These are phyloP conservation scores for Colletotrichum spaethianum DNA, from an alignment of 2,329 filamentous ascomycete genomes.

Conservation along the genomic window DNA sequence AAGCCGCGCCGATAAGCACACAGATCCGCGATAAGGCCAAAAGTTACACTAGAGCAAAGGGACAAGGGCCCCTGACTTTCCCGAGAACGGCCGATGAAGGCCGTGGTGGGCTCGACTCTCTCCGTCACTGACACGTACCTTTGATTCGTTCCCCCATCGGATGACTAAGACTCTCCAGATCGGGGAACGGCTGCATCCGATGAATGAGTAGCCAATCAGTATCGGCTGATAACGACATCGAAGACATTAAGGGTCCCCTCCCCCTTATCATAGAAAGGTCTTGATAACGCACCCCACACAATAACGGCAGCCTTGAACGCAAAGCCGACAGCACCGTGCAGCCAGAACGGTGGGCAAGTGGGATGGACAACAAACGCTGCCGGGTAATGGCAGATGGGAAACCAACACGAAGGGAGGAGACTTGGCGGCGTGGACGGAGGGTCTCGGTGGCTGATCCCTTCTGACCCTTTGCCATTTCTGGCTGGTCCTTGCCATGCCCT, in stretches of 20 bases:
- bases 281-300: slow-evolving; percentile 37
- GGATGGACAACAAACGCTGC: not conserved
- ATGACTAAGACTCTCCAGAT: slow-evolving; percentile 24
- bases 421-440: slow-evolving; percentile 5
- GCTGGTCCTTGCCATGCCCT: not conserved
- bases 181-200: slow-evolving; percentile 39
- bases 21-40: not conserved
- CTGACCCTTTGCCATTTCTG: slow-evolving; percentile 9
- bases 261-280: no score
- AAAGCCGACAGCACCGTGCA: not conserved
- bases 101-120: slow-evolving; percentile 1
- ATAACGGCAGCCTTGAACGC: not conserved
- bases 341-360: not conserved
- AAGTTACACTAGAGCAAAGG: not conserved
- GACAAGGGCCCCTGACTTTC: not conserved
- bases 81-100: slow-evolving; percentile 32
- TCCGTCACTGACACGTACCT: not conserved
- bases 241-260: slow-evolving; percentile 37
- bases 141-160: slow-evolving; percentile 2
- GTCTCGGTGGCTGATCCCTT: not conserved
- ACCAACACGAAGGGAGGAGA: slow-evolving; percentile 8
- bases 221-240: slow-evolving; percentile 33
- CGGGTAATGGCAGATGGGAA: not conserved
- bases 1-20: slow-evolving; percentile 5
- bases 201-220: slow-evolving; percentile 20